phyloP scores from a whole-genome alignment of 495 filamentous ascomycete species.

The Penicillium longicatenatum region DNA sequence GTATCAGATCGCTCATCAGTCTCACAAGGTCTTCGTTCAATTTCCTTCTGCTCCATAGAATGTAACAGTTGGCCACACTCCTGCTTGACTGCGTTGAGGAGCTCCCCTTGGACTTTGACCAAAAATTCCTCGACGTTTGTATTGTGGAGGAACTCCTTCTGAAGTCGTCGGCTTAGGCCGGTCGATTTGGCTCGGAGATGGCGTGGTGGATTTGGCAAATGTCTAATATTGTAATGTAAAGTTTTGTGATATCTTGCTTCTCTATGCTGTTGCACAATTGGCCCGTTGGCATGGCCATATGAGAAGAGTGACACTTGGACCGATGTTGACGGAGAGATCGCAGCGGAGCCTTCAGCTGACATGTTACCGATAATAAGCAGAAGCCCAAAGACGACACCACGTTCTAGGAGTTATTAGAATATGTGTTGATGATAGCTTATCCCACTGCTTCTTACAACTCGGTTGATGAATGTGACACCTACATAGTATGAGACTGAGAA shows the following conservation, averaged over 20 bases:
- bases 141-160: constrained; percentile 16
- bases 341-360: background rate
- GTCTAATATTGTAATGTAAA: constrained; percentile 16
- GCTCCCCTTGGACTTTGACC: background rate
- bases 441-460: too few species aligned
- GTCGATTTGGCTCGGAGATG: constrained; percentile 12
- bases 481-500: too few species aligned
- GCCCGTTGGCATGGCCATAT: constrained; percentile 17
- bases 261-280: constrained; percentile 3
- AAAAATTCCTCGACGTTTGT: constrained; percentile 8
- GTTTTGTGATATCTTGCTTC: background rate
- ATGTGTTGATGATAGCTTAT: too few species aligned
- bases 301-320: constrained; percentile 9
- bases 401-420: too few species aligned
- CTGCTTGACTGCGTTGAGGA: constrained; percentile 1
- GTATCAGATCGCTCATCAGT: background rate
- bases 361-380: too few species aligned
- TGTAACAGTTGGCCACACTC: background rate
- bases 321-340: background rate
- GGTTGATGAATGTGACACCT: too few species aligned
- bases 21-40: background rate
- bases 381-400: too few species aligned
- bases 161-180: constrained; percentile 14
- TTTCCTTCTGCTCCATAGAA: too few species aligned
- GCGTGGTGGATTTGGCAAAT: constrained; percentile 15